These are phyloP conservation scores for Amanita rimosa DNA, from an alignment of 768 basidiomycete genomes.

Conservation along the genomic window DNA sequence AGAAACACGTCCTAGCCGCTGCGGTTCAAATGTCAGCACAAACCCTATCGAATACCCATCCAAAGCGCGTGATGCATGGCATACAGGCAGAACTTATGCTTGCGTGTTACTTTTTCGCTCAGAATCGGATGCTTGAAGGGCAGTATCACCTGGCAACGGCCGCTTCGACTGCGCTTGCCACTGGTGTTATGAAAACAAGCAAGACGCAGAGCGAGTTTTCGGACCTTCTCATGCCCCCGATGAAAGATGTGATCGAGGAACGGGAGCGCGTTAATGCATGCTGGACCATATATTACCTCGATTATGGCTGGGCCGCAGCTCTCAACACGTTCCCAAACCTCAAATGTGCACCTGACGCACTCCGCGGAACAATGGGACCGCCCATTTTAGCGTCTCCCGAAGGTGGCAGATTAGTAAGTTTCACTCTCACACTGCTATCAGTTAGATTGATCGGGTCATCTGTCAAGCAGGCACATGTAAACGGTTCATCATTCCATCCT, in stretches of 20 bases:
- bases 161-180: constrained; percentile 23
- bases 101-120: constrained; percentile 40
- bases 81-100: constrained; percentile 48
- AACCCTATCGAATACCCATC: constrained; percentile 26
- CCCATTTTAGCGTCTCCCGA: not conserved
- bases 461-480: not conserved
- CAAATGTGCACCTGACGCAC: constrained; percentile 1
- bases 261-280: constrained; percentile 25
- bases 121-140: constrained; percentile 35
- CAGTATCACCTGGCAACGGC: constrained; percentile 26
- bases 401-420: not conserved
- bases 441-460: not conserved
- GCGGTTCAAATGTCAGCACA: constrained; percentile 27
- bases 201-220: constrained; percentile 7
- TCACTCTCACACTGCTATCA: not conserved
- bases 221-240: constrained; percentile 14
- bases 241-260: constrained; percentile 20
- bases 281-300: constrained; percentile 24
- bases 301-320: constrained; percentile 31
- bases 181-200: constrained; percentile 27
- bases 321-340: constrained; percentile 16
- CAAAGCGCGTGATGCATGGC: constrained; percentile 30
- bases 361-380: constrained; percentile 4
- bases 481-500: constrained; percentile 2
- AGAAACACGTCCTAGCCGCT: constrained; percentile 28